phyloP scores from a whole-genome alignment of 306 rosid genomes.

The Mimosa bimucronata region DNA sequence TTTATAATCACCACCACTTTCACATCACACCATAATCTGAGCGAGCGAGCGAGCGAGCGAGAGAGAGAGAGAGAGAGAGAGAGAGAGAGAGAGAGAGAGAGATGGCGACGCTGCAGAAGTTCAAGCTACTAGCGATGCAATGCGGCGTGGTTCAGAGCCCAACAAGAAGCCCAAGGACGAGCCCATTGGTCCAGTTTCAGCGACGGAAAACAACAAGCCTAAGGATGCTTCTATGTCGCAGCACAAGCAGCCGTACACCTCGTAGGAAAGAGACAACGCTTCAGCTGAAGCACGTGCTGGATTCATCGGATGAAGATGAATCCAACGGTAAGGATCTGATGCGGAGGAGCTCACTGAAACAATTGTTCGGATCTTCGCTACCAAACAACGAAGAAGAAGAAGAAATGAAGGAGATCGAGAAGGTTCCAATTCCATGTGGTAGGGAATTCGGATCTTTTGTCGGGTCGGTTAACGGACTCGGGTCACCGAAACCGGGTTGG shows the following conservation, averaged over 20 bases:
- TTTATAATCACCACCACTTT: conserved; percentile 52
- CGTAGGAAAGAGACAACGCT: conserved; percentile 43
- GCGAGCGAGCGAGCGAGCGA: too few species aligned
- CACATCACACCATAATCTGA: conserved; percentile 55
- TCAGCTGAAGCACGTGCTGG: conserved; percentile 35
- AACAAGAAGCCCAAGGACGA: conserved; percentile 75
- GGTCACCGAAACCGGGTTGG: conserved; percentile 65
- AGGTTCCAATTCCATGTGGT: background rate
- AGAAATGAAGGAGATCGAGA: conserved; percentile 6
- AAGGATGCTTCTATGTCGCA: conserved; percentile 63
- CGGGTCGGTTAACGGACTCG: conserved; percentile 43
- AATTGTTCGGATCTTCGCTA: conserved; percentile 72
- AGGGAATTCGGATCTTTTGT: conserved; percentile 20
- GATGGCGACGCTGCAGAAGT: conserved; percentile 79
- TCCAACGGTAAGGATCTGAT: conserved; percentile 36
- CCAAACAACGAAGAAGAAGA: conserved; percentile 42
- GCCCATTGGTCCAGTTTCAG: conserved; percentile 72
- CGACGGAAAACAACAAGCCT: conserved; percentile 74
- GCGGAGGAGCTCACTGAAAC: conserved; percentile 68
- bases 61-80: too few species aligned
- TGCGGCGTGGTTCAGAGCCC: conserved; percentile 82
- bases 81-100: too few species aligned
- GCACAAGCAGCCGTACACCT: conserved; percentile 44
- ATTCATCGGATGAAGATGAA: conserved; percentile 28
- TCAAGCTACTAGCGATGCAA: conserved; percentile 77